Evolutionary conservation across 1,284 basidiomycete genomes (phyloP).

Genomic region (Lentinula novae-zelandiae): DNA sequence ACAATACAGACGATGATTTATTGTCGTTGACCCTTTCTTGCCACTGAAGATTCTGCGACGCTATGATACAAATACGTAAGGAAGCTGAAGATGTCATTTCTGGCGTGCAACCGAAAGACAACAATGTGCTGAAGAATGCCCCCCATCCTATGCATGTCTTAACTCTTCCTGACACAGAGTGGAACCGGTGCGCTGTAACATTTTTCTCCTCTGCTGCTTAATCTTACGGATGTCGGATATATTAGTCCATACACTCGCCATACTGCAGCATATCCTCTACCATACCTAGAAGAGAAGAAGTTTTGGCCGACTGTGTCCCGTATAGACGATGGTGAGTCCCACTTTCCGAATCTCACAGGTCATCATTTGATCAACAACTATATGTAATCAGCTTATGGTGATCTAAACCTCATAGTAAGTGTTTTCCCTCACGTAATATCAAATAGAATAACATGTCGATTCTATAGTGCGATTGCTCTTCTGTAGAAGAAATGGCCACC

Average conservation of each 20-base stretch:
- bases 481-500: constrained; percentile 71
- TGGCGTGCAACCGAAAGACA: constrained; percentile 83
- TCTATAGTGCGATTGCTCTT: constrained; percentile 80
- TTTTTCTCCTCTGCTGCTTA: neutral
- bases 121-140: constrained; percentile 92
- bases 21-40: constrained; percentile 4
- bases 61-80: constrained; percentile 92
- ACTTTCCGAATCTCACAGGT: neutral
- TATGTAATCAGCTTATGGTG: constrained; percentile 62
- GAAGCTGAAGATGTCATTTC: constrained; percentile 87
- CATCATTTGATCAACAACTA: constrained; percentile 2
- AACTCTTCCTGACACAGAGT: constrained; percentile 66
- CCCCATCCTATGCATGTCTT: constrained; percentile 87
- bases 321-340: constrained; percentile 80
- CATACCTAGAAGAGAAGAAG: constrained; percentile 79
- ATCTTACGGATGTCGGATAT: neutral
- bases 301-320: constrained; percentile 93
- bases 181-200: constrained; percentile 68
- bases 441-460: constrained; percentile 9
- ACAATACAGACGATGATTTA: neutral
- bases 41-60: constrained; percentile 79
- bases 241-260: constrained; percentile 81
- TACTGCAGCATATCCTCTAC: constrained; percentile 80
- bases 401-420: constrained; percentile 77
- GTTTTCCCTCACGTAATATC: constrained; percentile 6